Conservation (phyloP, 2,329 filamentous ascomycete genomes). For the Fusarium pseudograminearum region DNA sequence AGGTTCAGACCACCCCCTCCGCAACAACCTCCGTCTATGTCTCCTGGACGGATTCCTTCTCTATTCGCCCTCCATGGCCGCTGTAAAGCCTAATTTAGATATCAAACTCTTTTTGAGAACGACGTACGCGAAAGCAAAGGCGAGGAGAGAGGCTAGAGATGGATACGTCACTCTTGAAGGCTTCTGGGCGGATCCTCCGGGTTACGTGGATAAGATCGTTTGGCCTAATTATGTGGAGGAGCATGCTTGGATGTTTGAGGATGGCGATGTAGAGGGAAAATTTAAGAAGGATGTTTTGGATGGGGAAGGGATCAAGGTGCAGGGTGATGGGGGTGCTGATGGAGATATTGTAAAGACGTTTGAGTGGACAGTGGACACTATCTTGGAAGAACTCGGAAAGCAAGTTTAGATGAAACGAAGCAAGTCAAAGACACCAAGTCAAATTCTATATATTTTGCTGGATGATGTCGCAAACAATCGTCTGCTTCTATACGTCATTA, state of each 20-base stretch:
- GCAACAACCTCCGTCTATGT: constrained; percentile 64
- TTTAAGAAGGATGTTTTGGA: constrained; percentile 61
- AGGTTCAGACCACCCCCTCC: constrained; percentile 56
- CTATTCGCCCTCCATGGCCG: constrained; percentile 69
- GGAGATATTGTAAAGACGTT: constrained; percentile 72
- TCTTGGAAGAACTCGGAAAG: constrained; percentile 64
- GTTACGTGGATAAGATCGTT: constrained; percentile 93
- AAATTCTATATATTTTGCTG: neutral
- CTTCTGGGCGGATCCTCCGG: constrained; percentile 95
- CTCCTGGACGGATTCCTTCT: constrained; percentile 92
- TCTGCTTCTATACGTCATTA: neutral
- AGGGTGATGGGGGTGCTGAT: constrained; percentile 60
- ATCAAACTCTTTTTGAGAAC: constrained; percentile 83
- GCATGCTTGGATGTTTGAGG: constrained; percentile 83
- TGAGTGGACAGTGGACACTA: constrained; percentile 74
- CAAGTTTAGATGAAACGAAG: constrained; percentile 19
- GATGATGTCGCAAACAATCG: neutral
- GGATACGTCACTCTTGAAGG: constrained; percentile 87
- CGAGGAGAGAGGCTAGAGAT: constrained; percentile 73
- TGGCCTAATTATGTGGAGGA: constrained; percentile 93
- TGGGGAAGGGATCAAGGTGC: constrained; percentile 61
- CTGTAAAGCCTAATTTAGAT: constrained; percentile 73
- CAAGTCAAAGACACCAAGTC: neutral
- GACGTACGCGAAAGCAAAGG: constrained; percentile 71
- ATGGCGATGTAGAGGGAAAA: constrained; percentile 72